A percentile compares a stretch with the other conserved stretches of the same genome.
Conservation (phyloP, 2,329 filamentous ascomycete species). For the Aspergillus persii region DNA sequence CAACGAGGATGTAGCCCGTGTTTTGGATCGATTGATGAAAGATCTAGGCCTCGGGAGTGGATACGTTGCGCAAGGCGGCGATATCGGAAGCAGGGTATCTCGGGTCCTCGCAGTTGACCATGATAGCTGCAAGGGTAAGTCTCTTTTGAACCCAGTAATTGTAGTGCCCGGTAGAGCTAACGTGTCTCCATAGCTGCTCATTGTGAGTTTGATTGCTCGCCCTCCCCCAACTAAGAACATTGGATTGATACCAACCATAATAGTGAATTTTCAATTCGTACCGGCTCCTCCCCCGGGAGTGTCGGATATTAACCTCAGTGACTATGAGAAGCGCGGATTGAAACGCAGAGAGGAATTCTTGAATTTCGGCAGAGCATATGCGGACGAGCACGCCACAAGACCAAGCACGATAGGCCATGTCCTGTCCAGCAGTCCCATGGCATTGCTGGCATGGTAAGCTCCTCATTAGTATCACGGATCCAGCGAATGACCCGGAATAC, state of each 20-base stretch:
- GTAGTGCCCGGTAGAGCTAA: background rate
- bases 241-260: conserved; percentile 7
- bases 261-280: conserved; percentile 31
- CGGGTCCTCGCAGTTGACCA: conserved; percentile 23
- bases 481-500: background rate
- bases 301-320: conserved; percentile 21
- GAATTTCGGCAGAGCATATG: conserved; percentile 23
- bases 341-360: conserved; percentile 20
- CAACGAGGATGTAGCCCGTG: conserved; percentile 23
- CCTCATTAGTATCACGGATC: background rate
- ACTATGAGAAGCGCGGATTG: conserved; percentile 31
- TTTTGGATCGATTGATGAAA: conserved; percentile 31
- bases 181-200: conserved; percentile 20
- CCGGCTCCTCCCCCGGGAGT: conserved; percentile 19
- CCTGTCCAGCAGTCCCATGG: conserved; percentile 31
- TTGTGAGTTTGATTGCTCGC: conserved; percentile 17
- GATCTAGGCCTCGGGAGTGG: conserved; percentile 28
- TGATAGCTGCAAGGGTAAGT: conserved; percentile 28
- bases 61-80: conserved; percentile 33
- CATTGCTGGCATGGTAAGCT: conserved; percentile 32
- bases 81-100: conserved; percentile 29
- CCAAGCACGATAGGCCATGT: conserved; percentile 36
- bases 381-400: conserved; percentile 30
- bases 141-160: background rate
- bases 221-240: no score